Percentiles rank a stretch among this genome's conserved stretches.
Evolutionary conservation across 169 alveolate genomes (phyloP).

Genomic region (Eimeria mitis): DNA sequence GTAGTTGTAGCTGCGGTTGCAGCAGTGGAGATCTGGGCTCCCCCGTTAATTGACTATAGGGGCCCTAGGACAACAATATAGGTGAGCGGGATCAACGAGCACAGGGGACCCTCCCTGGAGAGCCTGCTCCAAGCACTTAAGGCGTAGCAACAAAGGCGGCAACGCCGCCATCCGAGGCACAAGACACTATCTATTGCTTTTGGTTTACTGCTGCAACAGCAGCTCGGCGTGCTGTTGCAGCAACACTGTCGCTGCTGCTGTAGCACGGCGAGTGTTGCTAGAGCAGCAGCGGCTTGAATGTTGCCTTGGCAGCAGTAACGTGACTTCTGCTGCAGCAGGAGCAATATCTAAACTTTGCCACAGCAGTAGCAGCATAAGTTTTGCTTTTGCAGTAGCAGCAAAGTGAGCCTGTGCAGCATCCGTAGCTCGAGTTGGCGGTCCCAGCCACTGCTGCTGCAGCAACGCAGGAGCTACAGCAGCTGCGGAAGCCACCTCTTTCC

Average conservation of each 20-base stretch:
- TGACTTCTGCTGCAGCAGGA: slow-evolving; percentile 30
- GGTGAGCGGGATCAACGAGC: neutral
- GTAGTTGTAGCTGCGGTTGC: slow-evolving; percentile 21
- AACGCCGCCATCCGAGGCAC: slow-evolving; percentile 36
- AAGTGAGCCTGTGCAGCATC: neutral
- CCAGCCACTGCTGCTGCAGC: neutral
- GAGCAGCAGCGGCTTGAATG: neutral
- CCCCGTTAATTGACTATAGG: neutral
- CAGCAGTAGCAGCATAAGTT: slow-evolving; percentile 49
- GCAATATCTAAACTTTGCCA: slow-evolving; percentile 23
- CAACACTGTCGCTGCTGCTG: slow-evolving; percentile 12
- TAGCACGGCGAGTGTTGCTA: slow-evolving; percentile 33
- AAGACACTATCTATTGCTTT: slow-evolving; percentile 26
- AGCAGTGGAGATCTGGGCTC: neutral
- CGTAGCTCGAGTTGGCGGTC: neutral
- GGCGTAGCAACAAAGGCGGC: slow-evolving; percentile 46
- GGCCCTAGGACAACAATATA: neutral
- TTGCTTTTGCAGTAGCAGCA: slow-evolving; percentile 9
- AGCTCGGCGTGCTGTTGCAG: slow-evolving; percentile 52
- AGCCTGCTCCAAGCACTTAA: slow-evolving; percentile 36
- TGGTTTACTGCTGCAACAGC: slow-evolving; percentile 61
- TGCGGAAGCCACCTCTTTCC: neutral
- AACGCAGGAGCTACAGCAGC: neutral
- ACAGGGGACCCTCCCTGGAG: slow-evolving; percentile 15
- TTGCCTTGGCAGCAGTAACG: slow-evolving; percentile 36